phyloP scores from a whole-genome alignment of 345 rosid genomes.

The Camelina laxa region DNA sequence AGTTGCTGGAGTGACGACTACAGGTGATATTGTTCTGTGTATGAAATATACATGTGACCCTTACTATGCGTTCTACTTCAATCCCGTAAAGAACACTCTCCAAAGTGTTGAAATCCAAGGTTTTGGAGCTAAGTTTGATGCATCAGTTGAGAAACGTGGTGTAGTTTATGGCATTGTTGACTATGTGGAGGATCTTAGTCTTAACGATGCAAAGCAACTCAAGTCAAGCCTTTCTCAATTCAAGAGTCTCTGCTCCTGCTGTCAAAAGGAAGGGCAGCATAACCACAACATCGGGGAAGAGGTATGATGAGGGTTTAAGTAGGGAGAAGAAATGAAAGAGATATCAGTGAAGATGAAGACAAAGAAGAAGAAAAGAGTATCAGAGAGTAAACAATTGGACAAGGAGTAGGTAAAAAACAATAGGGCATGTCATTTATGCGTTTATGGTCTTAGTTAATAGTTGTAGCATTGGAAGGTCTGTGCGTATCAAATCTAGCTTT shows the following conservation, averaged over 20 bases:
- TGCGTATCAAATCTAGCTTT: background rate
- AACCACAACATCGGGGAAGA: background rate
- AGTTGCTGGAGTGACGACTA: background rate
- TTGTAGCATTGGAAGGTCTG: background rate
- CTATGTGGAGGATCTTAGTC: background rate
- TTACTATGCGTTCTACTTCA: conserved; percentile 1
- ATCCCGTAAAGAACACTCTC: background rate
- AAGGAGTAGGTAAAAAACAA: background rate
- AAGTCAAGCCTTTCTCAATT: background rate
- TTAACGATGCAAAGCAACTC: background rate
- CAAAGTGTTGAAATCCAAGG: conserved; percentile 19
- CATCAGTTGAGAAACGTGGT: background rate
- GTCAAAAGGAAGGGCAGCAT: background rate
- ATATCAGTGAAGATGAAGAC: background rate
- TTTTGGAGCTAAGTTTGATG: background rate
- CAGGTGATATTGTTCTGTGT: conserved; percentile 8
- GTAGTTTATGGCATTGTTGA: background rate
- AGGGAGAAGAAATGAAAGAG: background rate
- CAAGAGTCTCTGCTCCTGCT: background rate
- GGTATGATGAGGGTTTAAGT: background rate
- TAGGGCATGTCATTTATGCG: background rate
- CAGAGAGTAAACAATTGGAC: background rate
- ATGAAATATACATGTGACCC: background rate
- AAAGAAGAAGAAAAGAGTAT: background rate
- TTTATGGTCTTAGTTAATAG: background rate